These are phyloP conservation scores for Blastocystis sp. DNA, from an alignment of 352 stramenopile species.

Conservation along the genomic window DNA sequence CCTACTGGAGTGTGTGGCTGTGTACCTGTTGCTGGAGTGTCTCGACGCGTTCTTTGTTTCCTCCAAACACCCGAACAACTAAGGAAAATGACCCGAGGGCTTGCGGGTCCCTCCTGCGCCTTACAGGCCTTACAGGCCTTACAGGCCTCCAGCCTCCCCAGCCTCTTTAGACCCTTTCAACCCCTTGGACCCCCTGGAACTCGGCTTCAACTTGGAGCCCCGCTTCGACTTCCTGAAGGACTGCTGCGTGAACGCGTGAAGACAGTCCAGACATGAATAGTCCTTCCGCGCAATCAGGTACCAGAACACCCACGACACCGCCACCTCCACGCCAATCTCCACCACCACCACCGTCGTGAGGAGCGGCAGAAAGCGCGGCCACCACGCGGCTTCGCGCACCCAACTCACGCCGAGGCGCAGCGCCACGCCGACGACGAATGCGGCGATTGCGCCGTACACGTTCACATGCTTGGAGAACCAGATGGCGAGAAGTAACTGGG, in stretches of 20 bases:
- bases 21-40: conserved; percentile 11
- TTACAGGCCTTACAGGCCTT: not conserved
- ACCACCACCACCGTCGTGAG: not conserved
- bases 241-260: not conserved
- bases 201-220: not conserved
- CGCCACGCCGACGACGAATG: not conserved
- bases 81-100: not conserved
- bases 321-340: not conserved
- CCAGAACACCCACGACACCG: conserved; percentile 16
- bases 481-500: conserved; percentile 22
- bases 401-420: conserved; percentile 20
- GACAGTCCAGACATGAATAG: not conserved
- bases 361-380: not conserved
- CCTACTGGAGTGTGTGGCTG: not conserved
- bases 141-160: not conserved
- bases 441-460: conserved; percentile 3
- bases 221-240: not conserved
- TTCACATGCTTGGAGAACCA: conserved; percentile 18
- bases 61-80: conserved; percentile 13
- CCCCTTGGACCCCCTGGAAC: not conserved
- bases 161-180: not conserved
- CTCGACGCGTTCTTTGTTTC: conserved; percentile 38
- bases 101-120: too few relatives aligned
- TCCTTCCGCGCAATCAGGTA: conserved; percentile 46
- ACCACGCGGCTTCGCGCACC: not conserved